These are phyloP conservation scores for Phycomyces blakesleeanus DNA, from an alignment of 192 early-diverging fungal genomes.

Conservation along the genomic window DNA sequence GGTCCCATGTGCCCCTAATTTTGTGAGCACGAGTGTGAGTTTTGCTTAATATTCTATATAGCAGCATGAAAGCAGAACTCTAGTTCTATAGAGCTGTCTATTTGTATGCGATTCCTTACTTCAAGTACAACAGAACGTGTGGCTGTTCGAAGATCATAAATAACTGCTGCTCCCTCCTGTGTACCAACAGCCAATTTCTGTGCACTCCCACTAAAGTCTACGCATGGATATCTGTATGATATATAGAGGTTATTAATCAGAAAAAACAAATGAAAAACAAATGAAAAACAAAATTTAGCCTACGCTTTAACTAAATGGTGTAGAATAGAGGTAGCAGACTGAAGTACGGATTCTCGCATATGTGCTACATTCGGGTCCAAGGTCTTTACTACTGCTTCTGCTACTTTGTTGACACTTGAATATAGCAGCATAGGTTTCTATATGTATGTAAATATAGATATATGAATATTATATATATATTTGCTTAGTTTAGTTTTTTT, in stretches of 20 bases:
- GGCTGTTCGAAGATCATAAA: constrained; percentile 83
- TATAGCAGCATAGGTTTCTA: constrained; percentile 70
- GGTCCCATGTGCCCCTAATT: constrained; percentile 63
- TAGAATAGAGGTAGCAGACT: constrained; percentile 50
- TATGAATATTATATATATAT: too few species aligned
- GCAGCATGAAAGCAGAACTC: too few species aligned
- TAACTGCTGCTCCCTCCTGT: constrained; percentile 64
- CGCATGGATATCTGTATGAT: constrained; percentile 51
- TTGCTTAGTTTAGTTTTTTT: not conserved
- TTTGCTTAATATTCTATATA: too few species aligned
- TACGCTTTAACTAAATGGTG: constrained; percentile 61
- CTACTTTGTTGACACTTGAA: constrained; percentile 54
- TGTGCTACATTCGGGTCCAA: constrained; percentile 75
- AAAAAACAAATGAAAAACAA: too few species aligned
- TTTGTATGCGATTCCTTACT: constrained; percentile 25
- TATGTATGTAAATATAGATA: not conserved
- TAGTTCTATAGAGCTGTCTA: too few species aligned
- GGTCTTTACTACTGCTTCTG: constrained; percentile 78
- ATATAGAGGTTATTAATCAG: constrained; percentile 24
- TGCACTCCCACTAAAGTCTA: constrained; percentile 67
- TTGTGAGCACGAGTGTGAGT: constrained; percentile 2
- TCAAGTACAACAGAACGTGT: constrained; percentile 74
- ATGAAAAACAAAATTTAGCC: too few species aligned
- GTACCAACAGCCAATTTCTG: constrained; percentile 81
- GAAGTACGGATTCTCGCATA: constrained; percentile 66